Percentiles rank a stretch among this genome's conserved stretches.
These are phyloP conservation scores for Acrocalymma vagum DNA, from an alignment of 2,329 filamentous ascomycete species.

Conservation along the genomic window DNA sequence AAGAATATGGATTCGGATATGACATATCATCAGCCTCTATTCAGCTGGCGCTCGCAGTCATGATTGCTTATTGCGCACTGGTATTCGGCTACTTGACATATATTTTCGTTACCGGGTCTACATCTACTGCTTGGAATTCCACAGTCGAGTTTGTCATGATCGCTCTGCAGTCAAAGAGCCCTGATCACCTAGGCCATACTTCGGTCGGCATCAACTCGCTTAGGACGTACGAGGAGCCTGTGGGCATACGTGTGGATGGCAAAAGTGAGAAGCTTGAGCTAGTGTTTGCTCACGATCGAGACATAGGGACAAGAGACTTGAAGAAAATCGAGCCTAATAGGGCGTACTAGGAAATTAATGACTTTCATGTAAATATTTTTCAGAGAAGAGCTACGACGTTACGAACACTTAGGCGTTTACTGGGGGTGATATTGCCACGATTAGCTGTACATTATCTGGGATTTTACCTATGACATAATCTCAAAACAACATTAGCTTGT, in stretches of 20 bases:
- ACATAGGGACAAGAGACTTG: not conserved
- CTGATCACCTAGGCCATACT: slow-evolving; percentile 6
- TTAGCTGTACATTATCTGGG: no score
- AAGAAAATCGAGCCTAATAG: not conserved
- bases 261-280: slow-evolving; percentile 8
- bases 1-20: slow-evolving; percentile 14
- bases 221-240: slow-evolving; percentile 7
- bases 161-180: slow-evolving; percentile 10
- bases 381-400: no score
- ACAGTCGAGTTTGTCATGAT: slow-evolving; percentile 9
- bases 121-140: slow-evolving; percentile 17
- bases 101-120: slow-evolving; percentile 4
- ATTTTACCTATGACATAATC: no score
- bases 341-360: no score
- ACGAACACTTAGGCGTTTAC: no score
- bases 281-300: slow-evolving; percentile 12
- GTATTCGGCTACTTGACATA: slow-evolving; percentile 10
- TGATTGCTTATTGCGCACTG: slow-evolving; percentile 8
- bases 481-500: no score
- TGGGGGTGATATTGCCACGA: no score
- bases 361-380: no score
- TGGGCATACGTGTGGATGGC: slow-evolving; percentile 14
- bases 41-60: slow-evolving; percentile 6
- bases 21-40: slow-evolving; percentile 2
- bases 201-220: slow-evolving; percentile 9